Conservation (phyloP, 2,329 filamentous ascomycete genomes). For the Daldinia sp. region DNA sequence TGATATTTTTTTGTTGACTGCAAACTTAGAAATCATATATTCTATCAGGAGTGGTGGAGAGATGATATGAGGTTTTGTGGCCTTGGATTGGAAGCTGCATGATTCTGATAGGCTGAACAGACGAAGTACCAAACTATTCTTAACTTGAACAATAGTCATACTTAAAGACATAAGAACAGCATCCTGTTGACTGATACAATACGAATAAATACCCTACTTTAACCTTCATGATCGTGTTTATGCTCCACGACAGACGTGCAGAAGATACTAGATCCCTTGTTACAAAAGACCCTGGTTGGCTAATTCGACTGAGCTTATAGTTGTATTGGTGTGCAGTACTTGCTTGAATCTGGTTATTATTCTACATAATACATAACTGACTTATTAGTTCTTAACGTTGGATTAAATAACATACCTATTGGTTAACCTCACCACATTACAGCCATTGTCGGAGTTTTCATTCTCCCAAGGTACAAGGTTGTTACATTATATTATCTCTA, state of each 20-base stretch:
- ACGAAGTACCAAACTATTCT: neutral
- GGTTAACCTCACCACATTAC: no score
- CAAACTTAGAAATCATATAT: neutral
- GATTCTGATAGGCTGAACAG: neutral
- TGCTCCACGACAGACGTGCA: neutral
- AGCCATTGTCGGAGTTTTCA: no score
- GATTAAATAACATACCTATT: no score
- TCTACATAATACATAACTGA: no score
- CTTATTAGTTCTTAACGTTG: no score
- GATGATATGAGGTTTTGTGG: neutral
- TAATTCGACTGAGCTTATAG: no score
- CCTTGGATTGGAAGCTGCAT: neutral
- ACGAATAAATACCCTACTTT: neutral
- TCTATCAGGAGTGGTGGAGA: neutral
- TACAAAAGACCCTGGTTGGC: conserved; percentile 22
- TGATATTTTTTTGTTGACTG: neutral
- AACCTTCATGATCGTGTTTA: neutral
- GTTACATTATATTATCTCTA: no score
- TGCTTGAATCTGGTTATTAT: no score
- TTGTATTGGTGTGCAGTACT: no score
- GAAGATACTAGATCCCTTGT: conserved; percentile 25
- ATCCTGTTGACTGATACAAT: neutral
- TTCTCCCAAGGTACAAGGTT: no score
- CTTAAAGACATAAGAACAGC: neutral
- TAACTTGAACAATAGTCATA: no score